Evolutionary conservation across 805 yeast genomes (phyloP), one percentile per base, ranked within the genome.

Genomic region (Ogataea dorogensis): DNA sequence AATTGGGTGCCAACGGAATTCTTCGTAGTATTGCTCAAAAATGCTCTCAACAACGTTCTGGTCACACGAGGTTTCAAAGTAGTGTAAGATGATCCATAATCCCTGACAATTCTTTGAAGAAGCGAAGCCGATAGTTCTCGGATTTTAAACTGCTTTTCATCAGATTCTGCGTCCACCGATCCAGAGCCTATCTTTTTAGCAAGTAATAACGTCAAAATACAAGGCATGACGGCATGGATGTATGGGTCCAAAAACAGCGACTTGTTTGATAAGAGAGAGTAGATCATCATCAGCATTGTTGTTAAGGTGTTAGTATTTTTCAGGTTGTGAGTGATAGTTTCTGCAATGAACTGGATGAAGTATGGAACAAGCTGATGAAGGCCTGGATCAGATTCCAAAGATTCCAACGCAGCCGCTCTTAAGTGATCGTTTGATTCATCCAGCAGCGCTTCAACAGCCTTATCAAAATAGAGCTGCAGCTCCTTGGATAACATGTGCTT

Each of bases 211-310:
- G 99, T 93, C 47, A 93, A 70, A 21, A 93, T 81, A 43, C 96
- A 86, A n/a, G 99, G 98, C 86, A 93, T 87, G 49, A 93, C 67
- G 1, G 96, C 91, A 64, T 94, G 98, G 29, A 93, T 87, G 54
- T 91, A 91, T 8, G 98, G 98, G 49, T 91, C 97, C 42, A 91
- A 70, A 51, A 88, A 91, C 24, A 93, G 79, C 14, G 95, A 81
- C 36, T 79, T 79, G 62, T 93, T 93, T 27, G 82, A 78, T 32
- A 88, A 70, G 19, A 93, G 68, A 0, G 98, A 88, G 42, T 86
- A 84, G 9, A 91, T 77, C 44, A 88, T 88, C 58, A 87, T 94
- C 42, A 93, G 66, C 86, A 91, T 88, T 5, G 95, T 85, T 4
- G 85, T 72, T 35, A 93, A 65, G 13, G 86, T 61, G 4, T 73